These are phyloP conservation scores for Crucihimalaya himalaica DNA, from an alignment of 345 rosid genomes.

Conservation along the genomic window DNA sequence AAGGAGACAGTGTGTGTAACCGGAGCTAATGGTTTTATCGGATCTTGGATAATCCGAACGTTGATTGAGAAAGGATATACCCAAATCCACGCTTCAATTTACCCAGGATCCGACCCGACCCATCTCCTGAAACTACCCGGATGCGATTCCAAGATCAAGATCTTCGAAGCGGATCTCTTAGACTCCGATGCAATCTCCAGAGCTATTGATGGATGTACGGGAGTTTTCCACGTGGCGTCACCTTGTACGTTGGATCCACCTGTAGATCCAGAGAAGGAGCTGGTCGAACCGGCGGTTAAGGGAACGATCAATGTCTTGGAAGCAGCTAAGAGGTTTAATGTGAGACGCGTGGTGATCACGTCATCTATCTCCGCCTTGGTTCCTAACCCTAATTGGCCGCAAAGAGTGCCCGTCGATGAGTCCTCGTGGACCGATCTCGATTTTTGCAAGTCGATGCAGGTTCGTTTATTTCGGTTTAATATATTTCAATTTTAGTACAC, in stretches of 20 bases:
- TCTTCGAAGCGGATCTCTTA: slow-evolving; percentile 65
- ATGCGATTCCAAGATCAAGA: slow-evolving; percentile 39
- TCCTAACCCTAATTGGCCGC: slow-evolving; percentile 72
- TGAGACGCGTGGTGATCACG: slow-evolving; percentile 76
- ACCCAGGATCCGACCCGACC: slow-evolving; percentile 63
- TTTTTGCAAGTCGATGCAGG: slow-evolving; percentile 68
- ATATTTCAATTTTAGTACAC: too few species aligned
- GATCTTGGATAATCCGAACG: slow-evolving; percentile 68
- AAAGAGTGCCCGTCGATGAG: slow-evolving; percentile 54
- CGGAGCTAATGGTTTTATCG: slow-evolving; percentile 87
- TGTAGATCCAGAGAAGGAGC: slow-evolving; percentile 60
- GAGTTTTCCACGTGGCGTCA: slow-evolving; percentile 89
- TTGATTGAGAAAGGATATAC: slow-evolving; percentile 59
- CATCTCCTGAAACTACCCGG: slow-evolving; percentile 51
- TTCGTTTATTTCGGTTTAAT: slow-evolving; percentile 12
- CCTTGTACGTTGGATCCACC: slow-evolving; percentile 78
- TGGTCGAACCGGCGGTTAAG: slow-evolving; percentile 73
- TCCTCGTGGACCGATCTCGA: slow-evolving; percentile 81
- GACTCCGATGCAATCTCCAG: slow-evolving; percentile 54
- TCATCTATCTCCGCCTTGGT: slow-evolving; percentile 81
- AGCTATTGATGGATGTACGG: slow-evolving; percentile 71
- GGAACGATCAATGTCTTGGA: slow-evolving; percentile 72
- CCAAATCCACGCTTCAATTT: slow-evolving; percentile 59
- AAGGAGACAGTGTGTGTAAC: slow-evolving; percentile 69
- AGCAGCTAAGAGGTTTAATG: slow-evolving; percentile 57